Percentiles rank a stretch among this genome's conserved stretches.
phyloP scores from a whole-genome alignment of 176 grass and related monocot species.

The Avena eriantha region DNA sequence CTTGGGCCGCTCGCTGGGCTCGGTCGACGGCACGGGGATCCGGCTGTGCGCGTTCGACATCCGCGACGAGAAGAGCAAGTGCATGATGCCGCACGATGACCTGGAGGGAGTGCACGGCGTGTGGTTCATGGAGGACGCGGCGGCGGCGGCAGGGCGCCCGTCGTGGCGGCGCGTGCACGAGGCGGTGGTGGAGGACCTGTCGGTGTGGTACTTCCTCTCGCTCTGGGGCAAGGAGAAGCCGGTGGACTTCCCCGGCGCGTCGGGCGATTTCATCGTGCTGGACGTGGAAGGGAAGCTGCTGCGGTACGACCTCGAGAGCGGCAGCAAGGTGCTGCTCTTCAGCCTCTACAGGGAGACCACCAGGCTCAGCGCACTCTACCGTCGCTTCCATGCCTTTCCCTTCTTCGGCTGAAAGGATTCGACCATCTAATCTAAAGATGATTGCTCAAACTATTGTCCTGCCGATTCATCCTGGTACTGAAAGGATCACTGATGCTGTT shows the following conservation, averaged over 20 bases:
- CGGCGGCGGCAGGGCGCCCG: too few species aligned
- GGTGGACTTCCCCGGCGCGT: slow-evolving; percentile 28
- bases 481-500: too few species aligned
- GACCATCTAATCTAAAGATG: too few species aligned
- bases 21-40: neutral
- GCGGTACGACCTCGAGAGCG: slow-evolving; percentile 16
- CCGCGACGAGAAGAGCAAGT: neutral
- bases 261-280: neutral
- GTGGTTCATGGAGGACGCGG: neutral
- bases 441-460: too few species aligned
- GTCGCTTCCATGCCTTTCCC: slow-evolving; percentile 3
- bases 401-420: too few species aligned
- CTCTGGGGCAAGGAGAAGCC: neutral
- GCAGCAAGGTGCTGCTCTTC: neutral
- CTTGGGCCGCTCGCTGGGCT: neutral
- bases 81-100: neutral
- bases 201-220: neutral
- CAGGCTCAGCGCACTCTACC: neutral
- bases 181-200: neutral
- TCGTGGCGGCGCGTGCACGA: slow-evolving; percentile 11
- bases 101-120: slow-evolving; percentile 27
- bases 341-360: neutral
- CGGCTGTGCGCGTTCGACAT: slow-evolving; percentile 26
- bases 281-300: neutral
- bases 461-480: too few species aligned